phyloP scores from a whole-genome alignment of 306 rosid genomes.

The Cotoneaster glaucophyllus region DNA sequence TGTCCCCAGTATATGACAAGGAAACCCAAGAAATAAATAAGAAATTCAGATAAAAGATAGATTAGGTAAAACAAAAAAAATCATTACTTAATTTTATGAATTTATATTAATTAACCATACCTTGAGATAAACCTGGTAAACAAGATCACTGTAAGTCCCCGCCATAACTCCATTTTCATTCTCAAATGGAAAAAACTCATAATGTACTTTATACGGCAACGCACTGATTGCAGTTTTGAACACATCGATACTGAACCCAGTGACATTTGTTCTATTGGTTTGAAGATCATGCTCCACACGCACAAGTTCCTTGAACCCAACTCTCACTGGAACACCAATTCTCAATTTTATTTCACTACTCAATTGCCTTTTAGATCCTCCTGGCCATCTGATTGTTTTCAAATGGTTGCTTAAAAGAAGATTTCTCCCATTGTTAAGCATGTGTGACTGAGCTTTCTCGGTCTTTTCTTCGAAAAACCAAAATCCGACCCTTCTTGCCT shows the following conservation, averaged over 20 bases:
- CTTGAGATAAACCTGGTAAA: not conserved
- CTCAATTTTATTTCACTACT: not conserved
- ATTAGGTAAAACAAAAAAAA: no score
- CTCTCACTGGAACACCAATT: slow-evolving; percentile 2
- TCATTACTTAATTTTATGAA: no score
- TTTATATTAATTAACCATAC: not conserved
- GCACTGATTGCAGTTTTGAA: slow-evolving; percentile 8
- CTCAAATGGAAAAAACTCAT: slow-evolving; percentile 2
- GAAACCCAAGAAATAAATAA: no score
- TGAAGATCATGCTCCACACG: not conserved
- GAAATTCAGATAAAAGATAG: no score
- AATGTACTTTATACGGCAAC: not conserved
- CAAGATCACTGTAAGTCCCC: not conserved
- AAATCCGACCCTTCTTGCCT: slow-evolving; percentile 11
- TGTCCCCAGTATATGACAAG: no score
- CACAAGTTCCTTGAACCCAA: not conserved
- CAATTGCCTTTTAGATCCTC: not conserved
- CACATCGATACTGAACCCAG: slow-evolving; percentile 17
- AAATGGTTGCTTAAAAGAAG: not conserved
- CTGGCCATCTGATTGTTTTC: slow-evolving; percentile 21
- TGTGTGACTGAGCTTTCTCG: no score
- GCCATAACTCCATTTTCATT: not conserved
- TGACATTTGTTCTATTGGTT: not conserved
- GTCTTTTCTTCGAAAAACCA: not conserved
- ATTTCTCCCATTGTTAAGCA: not conserved